Evolutionary conservation across 2,329 filamentous ascomycete species (phyloP).

Genomic region (Tympanopsis confertula): DNA sequence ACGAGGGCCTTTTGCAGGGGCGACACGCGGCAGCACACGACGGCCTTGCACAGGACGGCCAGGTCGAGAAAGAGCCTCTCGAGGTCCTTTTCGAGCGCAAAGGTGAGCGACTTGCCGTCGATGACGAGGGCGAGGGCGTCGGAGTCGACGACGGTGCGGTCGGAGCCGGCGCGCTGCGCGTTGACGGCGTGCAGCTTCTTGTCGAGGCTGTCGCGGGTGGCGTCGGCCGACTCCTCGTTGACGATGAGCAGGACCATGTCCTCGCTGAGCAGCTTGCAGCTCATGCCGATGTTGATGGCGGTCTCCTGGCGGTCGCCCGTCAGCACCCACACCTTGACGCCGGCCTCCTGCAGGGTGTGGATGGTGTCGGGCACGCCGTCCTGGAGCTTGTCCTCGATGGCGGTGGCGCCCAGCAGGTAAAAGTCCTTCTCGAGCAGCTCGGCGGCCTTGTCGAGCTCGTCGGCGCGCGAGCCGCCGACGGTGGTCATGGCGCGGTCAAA

Average conservation of each 20-base stretch:
- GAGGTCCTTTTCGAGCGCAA: slow-evolving; percentile 80
- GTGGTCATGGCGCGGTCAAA: slow-evolving; percentile 84
- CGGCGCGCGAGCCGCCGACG: slow-evolving; percentile 79
- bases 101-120: slow-evolving; percentile 91
- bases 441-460: slow-evolving; percentile 92
- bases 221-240: slow-evolving; percentile 73
- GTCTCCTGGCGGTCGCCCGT: slow-evolving; percentile 97
- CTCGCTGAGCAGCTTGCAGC: slow-evolving; percentile 93
- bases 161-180: slow-evolving; percentile 64
- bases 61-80: slow-evolving; percentile 90
- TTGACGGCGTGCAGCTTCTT: slow-evolving; percentile 89
- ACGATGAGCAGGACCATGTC: slow-evolving; percentile 97
- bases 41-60: slow-evolving; percentile 93
- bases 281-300: slow-evolving; percentile 99
- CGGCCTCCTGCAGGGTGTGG: slow-evolving; percentile 88
- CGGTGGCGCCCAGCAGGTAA: slow-evolving; percentile 82
- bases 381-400: slow-evolving; percentile 92
- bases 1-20: slow-evolving; percentile 94
- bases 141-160: slow-evolving; percentile 42
- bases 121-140: slow-evolving; percentile 87
- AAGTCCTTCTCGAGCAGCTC: slow-evolving; percentile 92
- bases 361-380: slow-evolving; percentile 98
- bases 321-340: slow-evolving; percentile 97
- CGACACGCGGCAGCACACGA: slow-evolving; percentile 94
- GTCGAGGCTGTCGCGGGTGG: slow-evolving; percentile 75